These are phyloP conservation scores for Kwoniella newhampshirensis DNA, from an alignment of 768 basidiomycete species.

Conservation along the genomic window DNA sequence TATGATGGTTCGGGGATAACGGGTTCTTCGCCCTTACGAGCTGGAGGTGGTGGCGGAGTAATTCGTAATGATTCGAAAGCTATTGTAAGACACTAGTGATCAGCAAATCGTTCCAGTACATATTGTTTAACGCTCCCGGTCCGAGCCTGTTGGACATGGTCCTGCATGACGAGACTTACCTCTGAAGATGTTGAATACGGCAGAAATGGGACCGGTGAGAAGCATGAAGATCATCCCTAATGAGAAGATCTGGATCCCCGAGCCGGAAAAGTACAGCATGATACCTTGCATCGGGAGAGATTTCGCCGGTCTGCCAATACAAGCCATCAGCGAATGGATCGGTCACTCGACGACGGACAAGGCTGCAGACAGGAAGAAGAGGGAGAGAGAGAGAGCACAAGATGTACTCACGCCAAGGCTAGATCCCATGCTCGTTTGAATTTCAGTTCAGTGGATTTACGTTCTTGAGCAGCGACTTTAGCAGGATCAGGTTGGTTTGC, in stretches of 20 bases:
- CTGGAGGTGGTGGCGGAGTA: conserved; percentile 16
- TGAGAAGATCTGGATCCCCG: conserved; percentile 93
- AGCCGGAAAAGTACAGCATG: conserved; percentile 98
- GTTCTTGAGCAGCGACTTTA: conserved; percentile 19
- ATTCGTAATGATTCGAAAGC: conserved; percentile 71
- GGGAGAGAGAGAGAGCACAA: too few relatives aligned
- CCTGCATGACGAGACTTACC: too few relatives aligned
- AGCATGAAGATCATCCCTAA: conserved; percentile 96
- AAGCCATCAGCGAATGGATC: neutral
- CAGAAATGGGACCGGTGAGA: conserved; percentile 79
- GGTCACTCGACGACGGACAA: too few relatives aligned
- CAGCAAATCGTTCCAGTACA: too few relatives aligned
- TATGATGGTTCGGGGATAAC: conserved; percentile 25
- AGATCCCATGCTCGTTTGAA: conserved; percentile 51
- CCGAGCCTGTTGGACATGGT: too few relatives aligned
- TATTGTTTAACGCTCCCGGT: too few relatives aligned
- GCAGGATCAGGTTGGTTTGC: conserved; percentile 10
- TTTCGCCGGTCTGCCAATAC: conserved; percentile 65
- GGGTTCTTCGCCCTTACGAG: conserved; percentile 6
- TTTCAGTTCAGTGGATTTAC: conserved; percentile 45
- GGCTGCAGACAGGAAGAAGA: neutral
- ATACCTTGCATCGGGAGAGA: conserved; percentile 93
- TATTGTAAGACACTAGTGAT: too few relatives aligned
- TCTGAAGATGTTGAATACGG: conserved; percentile 71
- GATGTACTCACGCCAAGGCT: conserved; percentile 42